Base-by-base conservation (phyloP, 2,329 filamentous ascomycete genomes). In the Ceratocystis diversiconidia region DNA sequence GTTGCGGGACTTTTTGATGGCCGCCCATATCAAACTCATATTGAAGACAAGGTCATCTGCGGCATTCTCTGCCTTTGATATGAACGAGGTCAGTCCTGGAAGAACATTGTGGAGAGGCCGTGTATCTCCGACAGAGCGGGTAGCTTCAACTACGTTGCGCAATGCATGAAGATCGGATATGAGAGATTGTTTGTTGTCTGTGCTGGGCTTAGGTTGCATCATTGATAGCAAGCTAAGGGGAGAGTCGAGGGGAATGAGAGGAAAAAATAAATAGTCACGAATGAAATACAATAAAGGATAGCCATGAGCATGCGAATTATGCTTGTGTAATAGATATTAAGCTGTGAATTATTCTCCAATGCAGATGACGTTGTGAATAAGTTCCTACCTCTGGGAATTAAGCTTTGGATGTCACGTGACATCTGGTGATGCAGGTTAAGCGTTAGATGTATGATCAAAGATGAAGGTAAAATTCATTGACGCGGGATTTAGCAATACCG, bases 401-500 rank as follows among this genome's bases (percentile, higher is more conserved):
- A 41, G 36, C 36, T 12, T 3, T 4, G 10, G 10, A 22, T 12
- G 6, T 50, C n/a, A 50, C 46, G 46, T 50, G 46, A 50, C 22
- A n/a, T 41, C 10, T 12, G 10, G 36, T 4, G 36, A 41, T 41
- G 8, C 36, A 12, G 10, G 36, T 0, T 12, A 12, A 41, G 36
- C 30, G 36, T 41, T 41, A 41, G 36, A 12, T 41, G 8, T 41
- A 1, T 41, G 10, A 12, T 41, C 36, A 12, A 41, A 12, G 36
- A 41, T 41, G 28, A 69, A 69, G 22, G 68, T 69, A 55, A 69
- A 25, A 25, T 25, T 25, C 22, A 25, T 25, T 25, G 22, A 25
- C 22, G 22, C 22, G 22, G 22, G 22, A 70, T 86, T 86, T 68
- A 86, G 73, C 66, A 78, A 77, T 61, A 87, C 79, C 8, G 84